Percentiles rank a stretch among this genome's conserved stretches.
Conservation (phyloP, 257 asterid genomes). For the Handroanthus guayacan region DNA sequence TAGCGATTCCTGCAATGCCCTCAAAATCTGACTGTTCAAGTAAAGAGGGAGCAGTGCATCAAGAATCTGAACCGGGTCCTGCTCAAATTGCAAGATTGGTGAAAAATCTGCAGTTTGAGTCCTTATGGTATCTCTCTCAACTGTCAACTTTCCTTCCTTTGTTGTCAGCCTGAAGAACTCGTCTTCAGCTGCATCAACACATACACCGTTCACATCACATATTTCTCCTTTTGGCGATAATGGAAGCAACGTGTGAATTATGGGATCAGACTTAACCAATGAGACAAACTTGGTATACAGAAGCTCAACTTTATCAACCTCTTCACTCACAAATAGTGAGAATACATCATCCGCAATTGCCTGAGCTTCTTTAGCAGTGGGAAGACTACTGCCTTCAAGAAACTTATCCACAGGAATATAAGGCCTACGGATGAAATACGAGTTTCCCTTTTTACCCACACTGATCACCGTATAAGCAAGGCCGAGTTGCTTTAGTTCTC, state of each 20-base stretch:
- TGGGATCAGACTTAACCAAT: slow-evolving; percentile 77
- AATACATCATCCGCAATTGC: slow-evolving; percentile 88
- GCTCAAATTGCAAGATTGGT: slow-evolving; percentile 88
- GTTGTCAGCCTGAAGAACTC: slow-evolving; percentile 88
- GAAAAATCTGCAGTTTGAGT: slow-evolving; percentile 69
- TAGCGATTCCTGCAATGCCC: slow-evolving; percentile 84
- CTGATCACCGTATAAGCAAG: slow-evolving; percentile 71
- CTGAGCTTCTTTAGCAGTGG: slow-evolving; percentile 95
- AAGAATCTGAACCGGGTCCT: slow-evolving; percentile 89
- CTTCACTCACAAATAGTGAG: slow-evolving; percentile 82
- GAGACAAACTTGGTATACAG: slow-evolving; percentile 93
- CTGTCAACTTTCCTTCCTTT: slow-evolving; percentile 83
- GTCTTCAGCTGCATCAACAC: slow-evolving; percentile 90
- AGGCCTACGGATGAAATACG: slow-evolving; percentile 74
- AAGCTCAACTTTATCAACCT: slow-evolving; percentile 90
- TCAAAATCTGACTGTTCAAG: slow-evolving; percentile 84
- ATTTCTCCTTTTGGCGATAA: slow-evolving; percentile 91
- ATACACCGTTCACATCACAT: slow-evolving; percentile 78
- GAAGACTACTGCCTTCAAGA: slow-evolving; percentile 67
- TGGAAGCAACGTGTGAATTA: slow-evolving; percentile 91
- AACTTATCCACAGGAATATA: slow-evolving; percentile 73
- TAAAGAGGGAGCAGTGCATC: slow-evolving; percentile 89
- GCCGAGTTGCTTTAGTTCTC: slow-evolving; percentile 68
- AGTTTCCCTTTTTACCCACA: slow-evolving; percentile 85
- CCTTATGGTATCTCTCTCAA: slow-evolving; percentile 77